Conservation (phyloP, 1,284 basidiomycete genomes). For the Ustilago trichophora region DNA sequence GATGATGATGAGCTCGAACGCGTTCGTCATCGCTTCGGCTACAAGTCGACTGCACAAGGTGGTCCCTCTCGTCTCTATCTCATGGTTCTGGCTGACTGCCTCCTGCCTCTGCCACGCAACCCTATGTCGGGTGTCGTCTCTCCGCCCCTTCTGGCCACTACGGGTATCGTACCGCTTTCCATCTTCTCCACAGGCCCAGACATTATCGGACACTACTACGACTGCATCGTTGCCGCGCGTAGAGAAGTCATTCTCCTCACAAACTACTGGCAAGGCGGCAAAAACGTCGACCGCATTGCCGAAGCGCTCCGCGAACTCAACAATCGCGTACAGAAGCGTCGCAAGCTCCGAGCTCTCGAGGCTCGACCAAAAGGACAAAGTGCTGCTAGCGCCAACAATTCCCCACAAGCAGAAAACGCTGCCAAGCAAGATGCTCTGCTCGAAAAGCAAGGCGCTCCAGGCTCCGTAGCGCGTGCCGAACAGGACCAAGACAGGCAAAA, state of each 20-base stretch:
- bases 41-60: conserved; percentile 48
- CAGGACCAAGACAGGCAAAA: too few species aligned
- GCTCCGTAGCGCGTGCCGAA: conserved; percentile 23
- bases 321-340: conserved; percentile 37
- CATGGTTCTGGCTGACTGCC: conserved; percentile 63
- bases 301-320: conserved; percentile 61
- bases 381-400: not conserved
- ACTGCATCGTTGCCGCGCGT: conserved; percentile 63
- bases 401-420: conserved; percentile 22
- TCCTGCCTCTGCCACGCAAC: conserved; percentile 53
- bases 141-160: conserved; percentile 62
- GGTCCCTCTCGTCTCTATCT: conserved; percentile 60
- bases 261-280: conserved; percentile 65
- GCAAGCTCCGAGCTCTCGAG: conserved; percentile 25
- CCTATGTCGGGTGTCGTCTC: conserved; percentile 64
- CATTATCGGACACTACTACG: conserved; percentile 65
- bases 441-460: conserved; percentile 36
- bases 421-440: conserved; percentile 23
- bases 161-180: conserved; percentile 62
- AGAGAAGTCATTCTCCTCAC: conserved; percentile 65
- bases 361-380: conserved; percentile 10
- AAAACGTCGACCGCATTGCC: conserved; percentile 62
- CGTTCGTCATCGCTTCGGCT: conserved; percentile 53
- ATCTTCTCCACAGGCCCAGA: conserved; percentile 65
- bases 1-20: conserved; percentile 58